Base-by-base conservation (phyloP, 768 basidiomycete species). In the Rhizopogon salebrosus region DNA sequence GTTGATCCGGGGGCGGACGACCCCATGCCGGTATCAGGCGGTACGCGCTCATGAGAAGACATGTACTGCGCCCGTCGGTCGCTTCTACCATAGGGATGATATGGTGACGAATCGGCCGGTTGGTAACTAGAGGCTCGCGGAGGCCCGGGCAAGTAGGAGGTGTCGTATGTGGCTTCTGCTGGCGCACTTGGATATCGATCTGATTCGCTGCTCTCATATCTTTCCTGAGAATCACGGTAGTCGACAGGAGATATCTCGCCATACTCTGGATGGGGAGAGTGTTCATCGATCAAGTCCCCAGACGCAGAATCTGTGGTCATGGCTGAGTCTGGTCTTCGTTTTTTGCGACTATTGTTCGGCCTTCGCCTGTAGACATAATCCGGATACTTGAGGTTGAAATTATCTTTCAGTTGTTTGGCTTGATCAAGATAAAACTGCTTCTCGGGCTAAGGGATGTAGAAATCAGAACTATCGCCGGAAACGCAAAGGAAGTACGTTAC, bases 401-500 rank as follows among this genome's bases (percentile, higher is more conserved):
- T 83, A 58, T 93, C 91, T 68, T 93, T 93, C 51, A 93, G 72
- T 55, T 82, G 79, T 68, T 91, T 91, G 9, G 91, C 91, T 66
- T 89, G 87, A 63, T 92, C 85, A 53, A 89, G 83, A 65, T 92
- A 93, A 67, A 89, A 92, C 62, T 90, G 87, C 66, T 93, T 93
- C 40, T 91, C 87, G 26, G 76, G 66, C 91, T 92, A 58, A 9
- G 34, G 51, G 14, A 46, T 41, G 23, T 41, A 4, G 22, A 35
- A 52, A 29, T 53, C 52, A 51, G 53, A 51, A 48, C 48, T 50
- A 53, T 51, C 34, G 40, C 16, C 24, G 52, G n/a, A 34, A 16
- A 22, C 45, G 37, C 16, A 10, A 18, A 41, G 46, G 35, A 41
- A 38, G 41, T 36, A 42, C 72, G 77, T 73, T 60, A 88, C 91